A percentile compares a stretch with the other conserved stretches of the same genome.
These are phyloP conservation scores for Vigna reflexopilosa DNA, from an alignment of 306 rosid genomes.

Conservation along the genomic window DNA sequence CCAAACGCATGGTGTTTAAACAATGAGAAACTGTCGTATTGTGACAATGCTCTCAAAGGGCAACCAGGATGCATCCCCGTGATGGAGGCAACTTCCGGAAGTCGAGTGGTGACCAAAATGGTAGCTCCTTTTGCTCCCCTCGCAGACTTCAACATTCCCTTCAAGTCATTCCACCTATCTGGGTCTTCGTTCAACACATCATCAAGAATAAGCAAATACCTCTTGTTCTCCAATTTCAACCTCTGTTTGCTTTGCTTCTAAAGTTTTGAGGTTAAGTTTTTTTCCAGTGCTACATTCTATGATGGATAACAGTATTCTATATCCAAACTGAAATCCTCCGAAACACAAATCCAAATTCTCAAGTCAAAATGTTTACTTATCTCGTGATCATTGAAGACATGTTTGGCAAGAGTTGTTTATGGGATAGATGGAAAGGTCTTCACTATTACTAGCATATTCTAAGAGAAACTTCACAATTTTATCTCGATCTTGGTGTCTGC, in stretches of 20 bases:
- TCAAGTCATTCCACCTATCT: slow-evolving; percentile 40
- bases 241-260: not conserved
- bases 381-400: too few relatives aligned
- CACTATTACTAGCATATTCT: too few relatives aligned
- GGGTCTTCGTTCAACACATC: slow-evolving; percentile 50
- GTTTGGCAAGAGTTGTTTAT: too few relatives aligned
- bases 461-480: too few relatives aligned
- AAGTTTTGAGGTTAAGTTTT: not conserved
- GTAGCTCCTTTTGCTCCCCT: slow-evolving; percentile 39
- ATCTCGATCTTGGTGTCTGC: too few relatives aligned
- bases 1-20: slow-evolving; percentile 37
- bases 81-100: slow-evolving; percentile 23
- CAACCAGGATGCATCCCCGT: slow-evolving; percentile 12
- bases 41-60: not conserved
- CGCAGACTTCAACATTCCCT: slow-evolving; percentile 12
- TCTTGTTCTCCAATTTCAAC: slow-evolving; percentile 31
- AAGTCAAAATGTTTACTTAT: too few relatives aligned
- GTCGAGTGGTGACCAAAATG: slow-evolving; percentile 46
- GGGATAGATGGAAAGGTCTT: too few relatives aligned
- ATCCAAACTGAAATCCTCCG: too few relatives aligned
- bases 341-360: too few relatives aligned
- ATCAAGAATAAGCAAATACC: slow-evolving; percentile 46
- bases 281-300: too few relatives aligned
- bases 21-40: slow-evolving; percentile 42
- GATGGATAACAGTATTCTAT: too few relatives aligned